Percentiles rank a stretch among this genome's conserved stretches.
These are phyloP conservation scores for Pseudohyphozyma bogoriensis DNA, from an alignment of 768 basidiomycete genomes.

Conservation along the genomic window DNA sequence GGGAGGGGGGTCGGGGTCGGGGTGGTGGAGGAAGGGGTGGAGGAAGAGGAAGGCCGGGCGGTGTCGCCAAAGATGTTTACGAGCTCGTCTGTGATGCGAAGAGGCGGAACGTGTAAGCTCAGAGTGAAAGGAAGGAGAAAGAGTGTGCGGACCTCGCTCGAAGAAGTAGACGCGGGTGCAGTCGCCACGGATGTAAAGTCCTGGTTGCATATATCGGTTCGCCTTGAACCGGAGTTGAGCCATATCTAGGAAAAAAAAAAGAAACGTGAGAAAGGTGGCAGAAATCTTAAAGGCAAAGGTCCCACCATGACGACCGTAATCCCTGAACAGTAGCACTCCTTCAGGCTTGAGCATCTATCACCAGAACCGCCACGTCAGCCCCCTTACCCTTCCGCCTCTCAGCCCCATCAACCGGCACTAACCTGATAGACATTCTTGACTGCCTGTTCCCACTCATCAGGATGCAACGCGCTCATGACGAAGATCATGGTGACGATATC, in stretches of 20 bases:
- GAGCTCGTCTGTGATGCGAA: slow-evolving; percentile 34
- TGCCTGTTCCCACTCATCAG: slow-evolving; percentile 78
- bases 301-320: slow-evolving; percentile 69
- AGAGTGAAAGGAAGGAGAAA: neutral
- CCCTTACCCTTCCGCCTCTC: no score
- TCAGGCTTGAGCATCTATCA: slow-evolving; percentile 81
- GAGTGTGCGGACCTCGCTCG: slow-evolving; percentile 52
- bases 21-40: neutral
- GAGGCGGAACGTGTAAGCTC: neutral
- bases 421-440: slow-evolving; percentile 72
- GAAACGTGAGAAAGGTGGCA: neutral
- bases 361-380: neutral
- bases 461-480: slow-evolving; percentile 85
- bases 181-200: slow-evolving; percentile 93
- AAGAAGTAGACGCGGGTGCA: slow-evolving; percentile 98
- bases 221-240: slow-evolving; percentile 88
- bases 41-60: neutral
- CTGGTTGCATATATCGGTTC: slow-evolving; percentile 65
- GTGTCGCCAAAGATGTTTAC: slow-evolving; percentile 55
- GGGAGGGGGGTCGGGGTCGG: neutral
- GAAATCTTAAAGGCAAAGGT: no score
- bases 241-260: slow-evolving; percentile 47
- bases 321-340: slow-evolving; percentile 72
- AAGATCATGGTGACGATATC: slow-evolving; percentile 89
- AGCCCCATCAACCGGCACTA: no score